Base-by-base conservation (phyloP, 495 filamentous ascomycete genomes). In the Penicillium psychrofluorescens region DNA sequence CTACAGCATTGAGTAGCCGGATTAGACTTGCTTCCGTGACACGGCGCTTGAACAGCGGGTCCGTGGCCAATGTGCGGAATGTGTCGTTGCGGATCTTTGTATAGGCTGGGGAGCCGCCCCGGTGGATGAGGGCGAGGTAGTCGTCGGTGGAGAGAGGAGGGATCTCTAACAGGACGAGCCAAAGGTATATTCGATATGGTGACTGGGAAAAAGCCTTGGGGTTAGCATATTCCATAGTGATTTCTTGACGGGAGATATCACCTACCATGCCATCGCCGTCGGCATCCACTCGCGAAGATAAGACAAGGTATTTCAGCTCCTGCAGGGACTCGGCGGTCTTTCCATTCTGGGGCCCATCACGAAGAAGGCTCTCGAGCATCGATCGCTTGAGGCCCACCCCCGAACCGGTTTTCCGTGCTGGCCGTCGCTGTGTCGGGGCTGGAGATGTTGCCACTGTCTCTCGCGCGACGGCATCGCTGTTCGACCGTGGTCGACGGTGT, bases 81-180 rank as follows among this genome's bases (percentile, higher is more conserved):
- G 92, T 95, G 61, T 99, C 92, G 53, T 99, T 95, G 55, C 89
- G 86, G 57, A 99, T 99, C 64, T 99, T 99, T 36, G 86, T 79
- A 62, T 99, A 95, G 11, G 88, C 90, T 2, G 90, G 90, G 1
- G 90, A 96, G 9, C 91, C 84, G 38, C 90, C 90, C 43, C 91
- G 90, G 54, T 92, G 89, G 46, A 97, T 85, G 14, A 99, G 81
- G 43, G 80, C 75, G 45, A 97, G 84, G 58, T 99, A 97, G 40
- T 81, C 72, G 55, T 95, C 85, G 45, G 94, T 95, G 15, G 78
- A 73, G 43, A 96, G 67, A 11, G 95, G 80, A 7, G 88, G 80
- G 31, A 89, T 82, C 56, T 91, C 83, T 45, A 97, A 84, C 28
- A 98, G 77, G 42, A 94, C 85, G 14, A 95, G 75, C 92, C 92